phyloP scores from a whole-genome alignment of 2,329 filamentous ascomycete species.

The Penicillium sp. region DNA sequence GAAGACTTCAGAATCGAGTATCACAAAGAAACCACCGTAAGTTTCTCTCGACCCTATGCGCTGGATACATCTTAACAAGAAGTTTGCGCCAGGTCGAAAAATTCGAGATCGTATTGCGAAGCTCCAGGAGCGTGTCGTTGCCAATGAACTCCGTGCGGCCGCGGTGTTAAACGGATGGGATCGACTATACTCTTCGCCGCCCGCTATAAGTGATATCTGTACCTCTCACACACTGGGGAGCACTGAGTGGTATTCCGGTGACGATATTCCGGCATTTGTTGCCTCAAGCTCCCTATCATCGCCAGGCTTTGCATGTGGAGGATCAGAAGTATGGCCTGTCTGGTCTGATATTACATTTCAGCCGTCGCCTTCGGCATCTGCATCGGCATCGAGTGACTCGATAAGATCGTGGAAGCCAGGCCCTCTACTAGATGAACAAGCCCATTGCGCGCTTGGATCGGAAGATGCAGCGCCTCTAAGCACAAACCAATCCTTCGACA shows the following conservation, averaged over 20 bases:
- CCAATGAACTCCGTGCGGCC: slow-evolving; percentile 28
- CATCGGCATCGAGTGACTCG: no score
- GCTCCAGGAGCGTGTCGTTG: slow-evolving; percentile 31
- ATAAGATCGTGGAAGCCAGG: no score
- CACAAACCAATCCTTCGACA: no score
- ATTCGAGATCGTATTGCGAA: slow-evolving; percentile 32
- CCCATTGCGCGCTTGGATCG: no score
- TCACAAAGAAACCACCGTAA: slow-evolving; percentile 31
- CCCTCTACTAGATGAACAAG: no score
- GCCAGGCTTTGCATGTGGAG: no score
- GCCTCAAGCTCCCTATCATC: slow-evolving; percentile 3
- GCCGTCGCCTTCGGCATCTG: no score
- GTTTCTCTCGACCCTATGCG: background rate
- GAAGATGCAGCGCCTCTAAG: no score
- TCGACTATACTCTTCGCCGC: slow-evolving; percentile 14
- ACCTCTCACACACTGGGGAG: slow-evolving; percentile 2
- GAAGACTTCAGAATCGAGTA: slow-evolving; percentile 28
- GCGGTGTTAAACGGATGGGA: slow-evolving; percentile 27
- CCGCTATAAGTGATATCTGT: slow-evolving; percentile 4
- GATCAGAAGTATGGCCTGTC: no score
- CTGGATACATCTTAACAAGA: background rate
- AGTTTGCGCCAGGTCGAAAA: slow-evolving; percentile 22
- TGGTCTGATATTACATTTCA: no score
- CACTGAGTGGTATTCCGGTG: background rate
- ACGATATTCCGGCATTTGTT: background rate